Evolutionary conservation across 2,329 filamentous ascomycete genomes (phyloP), one percentile per base, ranked within the genome.

Genomic region (Alternaria arbusti): DNA sequence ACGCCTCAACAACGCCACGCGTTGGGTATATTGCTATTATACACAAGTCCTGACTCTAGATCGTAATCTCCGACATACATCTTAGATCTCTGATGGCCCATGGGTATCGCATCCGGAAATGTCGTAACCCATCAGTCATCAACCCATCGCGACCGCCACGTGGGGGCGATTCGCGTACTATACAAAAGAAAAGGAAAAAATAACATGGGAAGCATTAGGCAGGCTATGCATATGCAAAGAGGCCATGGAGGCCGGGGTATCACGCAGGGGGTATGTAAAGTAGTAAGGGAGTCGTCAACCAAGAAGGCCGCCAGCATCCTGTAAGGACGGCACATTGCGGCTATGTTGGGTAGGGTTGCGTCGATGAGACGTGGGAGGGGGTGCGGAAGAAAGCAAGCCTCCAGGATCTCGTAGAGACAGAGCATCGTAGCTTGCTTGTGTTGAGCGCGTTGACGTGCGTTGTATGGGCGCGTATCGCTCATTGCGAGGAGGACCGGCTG

Each of bases 231-330:
- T 62, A 67, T 66, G 56, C 61, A 66, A 68, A 63, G 47, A 58
- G 69, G 68, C 69, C 65, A 44, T 56, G 26, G 61, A 61, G 66
- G 67, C 68, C 59, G 63, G 76, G 78, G 76, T 80, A 80, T 80
- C 76, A 78, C 65, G 63, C 65, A 65, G 45, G 66, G 68, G 25
- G 49, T 65, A 52, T 22, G 51, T 45, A 54, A 64, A 43, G 63
- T 62, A 65, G 57, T 65, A 66, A 43, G 50, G 22, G 59, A 30
- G 61, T 32, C 55, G 30, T 54, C 59, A 67, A 43, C 71, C 72
- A 58, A 79, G 74, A 9, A 79, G 70, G 46, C 74, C 76, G 43
- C 76, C 77, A 6, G 74, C 70, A 46, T 80, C 77, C 62, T 77
- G 73, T 57, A 79, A 55, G 4, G 71, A 73, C 11, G 75, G 74